Evolutionary conservation across 2,329 filamentous ascomycete species (phyloP).

Genomic region (Talaromyces sp.): DNA sequence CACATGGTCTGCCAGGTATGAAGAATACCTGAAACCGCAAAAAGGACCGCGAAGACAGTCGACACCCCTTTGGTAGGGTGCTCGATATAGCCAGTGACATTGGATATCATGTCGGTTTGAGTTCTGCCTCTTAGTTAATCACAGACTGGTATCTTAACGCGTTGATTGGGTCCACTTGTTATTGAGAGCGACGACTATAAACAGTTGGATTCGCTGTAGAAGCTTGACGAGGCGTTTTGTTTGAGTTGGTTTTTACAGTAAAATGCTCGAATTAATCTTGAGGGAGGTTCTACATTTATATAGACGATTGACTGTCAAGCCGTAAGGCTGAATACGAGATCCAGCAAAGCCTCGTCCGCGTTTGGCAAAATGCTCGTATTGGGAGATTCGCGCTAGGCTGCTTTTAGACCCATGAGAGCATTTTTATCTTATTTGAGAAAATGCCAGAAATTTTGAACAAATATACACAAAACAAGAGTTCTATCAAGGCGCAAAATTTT

Average conservation of each 20-base stretch:
- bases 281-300: background rate
- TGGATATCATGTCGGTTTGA: background rate
- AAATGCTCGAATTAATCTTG: background rate
- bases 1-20: conserved; percentile 14
- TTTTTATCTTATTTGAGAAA: background rate
- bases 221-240: background rate
- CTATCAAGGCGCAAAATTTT: background rate
- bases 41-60: conserved; percentile 12
- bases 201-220: background rate
- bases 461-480: background rate
- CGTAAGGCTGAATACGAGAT: background rate
- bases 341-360: background rate
- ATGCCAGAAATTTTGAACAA: background rate
- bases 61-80: conserved; percentile 9
- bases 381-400: background rate
- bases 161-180: background rate
- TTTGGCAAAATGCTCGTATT: background rate
- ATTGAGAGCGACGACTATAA: background rate
- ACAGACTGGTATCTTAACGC: background rate
- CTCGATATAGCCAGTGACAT: conserved; percentile 8
- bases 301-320: background rate
- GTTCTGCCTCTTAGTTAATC: background rate
- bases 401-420: background rate
- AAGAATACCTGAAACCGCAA: conserved; percentile 7
- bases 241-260: background rate